Base-by-base conservation (phyloP, 345 rosid species). In the Hypericum androsaemum region DNA sequence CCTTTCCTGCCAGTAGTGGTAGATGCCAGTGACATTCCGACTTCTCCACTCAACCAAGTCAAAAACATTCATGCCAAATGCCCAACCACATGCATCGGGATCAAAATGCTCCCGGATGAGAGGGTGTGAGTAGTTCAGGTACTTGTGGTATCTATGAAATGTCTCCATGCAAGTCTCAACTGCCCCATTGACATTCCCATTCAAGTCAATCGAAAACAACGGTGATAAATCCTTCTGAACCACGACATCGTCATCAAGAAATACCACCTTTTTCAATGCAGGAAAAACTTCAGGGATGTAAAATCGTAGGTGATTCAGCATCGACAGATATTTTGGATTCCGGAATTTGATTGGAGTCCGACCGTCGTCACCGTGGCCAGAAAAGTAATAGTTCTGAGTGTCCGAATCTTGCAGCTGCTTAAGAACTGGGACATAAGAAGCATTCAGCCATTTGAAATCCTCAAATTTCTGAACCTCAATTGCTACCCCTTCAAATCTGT, bases 141-240 rank as follows among this genome's bases (percentile, higher is more conserved):
- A 67, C 63, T 67, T 67, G 6, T 67, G 71, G 57, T 89, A 85
- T 55, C 97, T 73, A 59, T 89, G 97, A 65, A 89, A 89, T 0
- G 92, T 89, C 64, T 85, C 97, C 95, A 85, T 89, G 82, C 97
- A 89, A 0, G 97, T 89, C 80, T 89, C 97, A 0, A 89, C 97
- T n/a, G 97, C 97, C 50, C 97, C 97, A 59, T 83, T 85, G 14
- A 89, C 97, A 38, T 85, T 89, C 28, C 80, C 76, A 52, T 85
- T 85, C 70, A 85, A 69, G 57, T 89, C 74, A 7, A 77, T 48
- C 7, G 85, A 73, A 74, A 89, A 67, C 32, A 67, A 44, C 5
- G 15, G 59, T 0, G 67, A 62, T 14, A 67, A 43, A 57, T 67
- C 71, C 42, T 62, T 67, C 66, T 67, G 89, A 48, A 82, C 89